Conservation (phyloP, 192 early-diverging fungal genomes). For the Podila epicladia region DNA sequence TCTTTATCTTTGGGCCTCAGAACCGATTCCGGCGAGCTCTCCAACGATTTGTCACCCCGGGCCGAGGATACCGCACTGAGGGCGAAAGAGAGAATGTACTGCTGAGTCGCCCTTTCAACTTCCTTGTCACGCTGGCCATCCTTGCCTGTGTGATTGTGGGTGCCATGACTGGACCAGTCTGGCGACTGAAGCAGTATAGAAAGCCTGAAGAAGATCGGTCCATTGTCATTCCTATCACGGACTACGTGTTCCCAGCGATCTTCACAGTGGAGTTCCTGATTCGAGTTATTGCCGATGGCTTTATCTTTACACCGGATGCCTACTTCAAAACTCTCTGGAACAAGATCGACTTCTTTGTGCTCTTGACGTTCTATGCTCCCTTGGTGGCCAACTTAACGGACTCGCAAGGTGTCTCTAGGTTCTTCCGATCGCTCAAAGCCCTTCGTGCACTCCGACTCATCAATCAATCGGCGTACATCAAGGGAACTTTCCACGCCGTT, state of each 20-base stretch:
- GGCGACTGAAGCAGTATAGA: slow-evolving; percentile 52
- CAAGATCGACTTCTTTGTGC: slow-evolving; percentile 67
- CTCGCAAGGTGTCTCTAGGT: slow-evolving; percentile 54
- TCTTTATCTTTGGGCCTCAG: slow-evolving; percentile 60
- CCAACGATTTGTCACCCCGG: slow-evolving; percentile 60
- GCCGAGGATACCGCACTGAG: slow-evolving; percentile 57
- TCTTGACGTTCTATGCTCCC: slow-evolving; percentile 61
- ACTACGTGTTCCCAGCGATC: slow-evolving; percentile 59
- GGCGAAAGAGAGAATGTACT: slow-evolving; percentile 51
- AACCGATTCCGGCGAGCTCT: slow-evolving; percentile 58
- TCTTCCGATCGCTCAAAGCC: slow-evolving; percentile 66
- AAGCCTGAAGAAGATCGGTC: neutral
- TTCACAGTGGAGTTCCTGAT: slow-evolving; percentile 65
- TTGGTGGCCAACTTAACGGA: slow-evolving; percentile 47
- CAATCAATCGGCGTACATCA: slow-evolving; percentile 59
- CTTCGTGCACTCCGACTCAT: slow-evolving; percentile 66
- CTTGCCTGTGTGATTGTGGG: slow-evolving; percentile 60
- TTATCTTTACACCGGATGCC: slow-evolving; percentile 68
- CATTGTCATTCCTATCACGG: slow-evolving; percentile 45
- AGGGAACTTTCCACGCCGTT: slow-evolving; percentile 64
- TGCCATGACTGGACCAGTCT: slow-evolving; percentile 54
- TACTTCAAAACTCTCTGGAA: slow-evolving; percentile 67
- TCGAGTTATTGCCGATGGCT: slow-evolving; percentile 68
- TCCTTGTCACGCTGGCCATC: slow-evolving; percentile 58
- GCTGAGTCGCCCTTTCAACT: slow-evolving; percentile 55